Base-by-base conservation (phyloP, 768 basidiomycete species). In the Mycena sanguinolenta region DNA sequence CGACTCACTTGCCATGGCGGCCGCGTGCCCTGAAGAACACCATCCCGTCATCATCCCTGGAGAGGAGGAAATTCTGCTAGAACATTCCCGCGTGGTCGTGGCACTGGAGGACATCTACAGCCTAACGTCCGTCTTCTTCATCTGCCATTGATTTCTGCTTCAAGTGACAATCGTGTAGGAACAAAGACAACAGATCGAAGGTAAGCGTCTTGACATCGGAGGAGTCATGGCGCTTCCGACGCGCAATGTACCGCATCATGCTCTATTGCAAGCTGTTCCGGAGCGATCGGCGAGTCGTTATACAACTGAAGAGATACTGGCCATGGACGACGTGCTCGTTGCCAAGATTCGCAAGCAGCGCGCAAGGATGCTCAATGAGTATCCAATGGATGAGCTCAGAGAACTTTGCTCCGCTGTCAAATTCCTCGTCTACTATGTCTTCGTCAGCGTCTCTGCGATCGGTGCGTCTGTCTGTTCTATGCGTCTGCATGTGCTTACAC, bases 31-130 rank as follows among this genome's bases (percentile, higher is more conserved):
- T 3, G 66, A 67, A 27, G 66, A 61, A 2, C 59, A 60, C 58
- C 13, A 19, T 4, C 4, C 50, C 52, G 55, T 61, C 10, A 61
- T 67, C 23, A 59, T 55, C 0, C 57, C 68, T 4, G 44, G 34
- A 7, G 71, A 74, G 54, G 63, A 65, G 25, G 5, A 46, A 12
- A 5, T 12, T n/a, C 38, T 76, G 3, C 30, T 27, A n/a, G 28
- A 46, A n/a, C 69, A 73, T 42, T 69, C 73, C 4, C 44, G 28
- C 14, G 65, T 71, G 2, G 71, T 73, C 28, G 13, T 50, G 4
- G 32, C 53, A 4, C 61, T 78, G 42, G 78, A 78, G 61, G 65
- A 73, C 28, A 23, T 75, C 28, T 77, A 75, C 67, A 78, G 78
- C 55, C 53, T 70, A 49, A 72, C 60, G 78, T 77, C 60, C 58